These are phyloP conservation scores for Persicaria maculosa DNA, from an alignment of 148 eudicot species.

Conservation along the genomic window DNA sequence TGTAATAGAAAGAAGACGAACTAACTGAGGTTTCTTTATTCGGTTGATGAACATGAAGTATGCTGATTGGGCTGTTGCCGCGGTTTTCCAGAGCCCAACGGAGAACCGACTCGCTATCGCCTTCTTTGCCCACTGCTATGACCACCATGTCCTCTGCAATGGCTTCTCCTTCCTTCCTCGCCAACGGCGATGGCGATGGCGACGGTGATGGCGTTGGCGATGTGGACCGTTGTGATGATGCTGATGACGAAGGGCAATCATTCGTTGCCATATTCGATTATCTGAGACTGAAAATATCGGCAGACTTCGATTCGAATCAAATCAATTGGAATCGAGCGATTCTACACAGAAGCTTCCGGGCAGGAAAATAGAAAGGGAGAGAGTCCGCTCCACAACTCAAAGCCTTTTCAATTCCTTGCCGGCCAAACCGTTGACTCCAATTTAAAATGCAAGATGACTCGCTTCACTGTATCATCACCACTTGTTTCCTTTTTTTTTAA, in stretches of 20 bases:
- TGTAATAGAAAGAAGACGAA: conserved; percentile 16
- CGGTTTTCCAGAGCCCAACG: conserved; percentile 38
- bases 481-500: no score
- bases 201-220: neutral
- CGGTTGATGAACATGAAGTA: conserved; percentile 55
- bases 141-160: conserved; percentile 13
- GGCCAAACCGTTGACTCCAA: no score
- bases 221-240: neutral
- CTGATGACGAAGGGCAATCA: neutral
- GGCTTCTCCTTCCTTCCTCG: neutral
- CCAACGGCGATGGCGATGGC: neutral
- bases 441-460: no score
- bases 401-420: no score
- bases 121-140: conserved; percentile 44
- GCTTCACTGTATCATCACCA: no score
- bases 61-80: conserved; percentile 28
- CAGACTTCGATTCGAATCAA: no score
- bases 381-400: neutral
- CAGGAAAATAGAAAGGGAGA: neutral
- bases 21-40: conserved; percentile 34
- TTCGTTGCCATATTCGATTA: neutral
- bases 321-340: no score
- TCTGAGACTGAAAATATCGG: no score
- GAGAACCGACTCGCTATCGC: conserved; percentile 32
- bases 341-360: no score